These are phyloP conservation scores for Phytophthora pseudosyringae DNA, from an alignment of 352 stramenopile genomes.

Conservation along the genomic window DNA sequence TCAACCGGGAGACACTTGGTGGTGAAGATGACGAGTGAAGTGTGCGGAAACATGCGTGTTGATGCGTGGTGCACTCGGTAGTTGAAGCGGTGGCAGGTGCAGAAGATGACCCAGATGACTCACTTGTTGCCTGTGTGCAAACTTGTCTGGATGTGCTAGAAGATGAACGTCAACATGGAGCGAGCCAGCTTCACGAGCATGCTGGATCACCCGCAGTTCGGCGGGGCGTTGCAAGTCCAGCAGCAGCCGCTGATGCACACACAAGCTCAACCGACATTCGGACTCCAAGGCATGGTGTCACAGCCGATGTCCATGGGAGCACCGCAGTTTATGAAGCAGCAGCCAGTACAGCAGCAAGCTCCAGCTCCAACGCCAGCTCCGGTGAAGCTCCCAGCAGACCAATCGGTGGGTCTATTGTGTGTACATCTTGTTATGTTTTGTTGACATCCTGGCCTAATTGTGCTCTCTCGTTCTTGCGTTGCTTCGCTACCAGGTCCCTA, in stretches of 20 bases:
- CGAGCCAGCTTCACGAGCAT: constrained; percentile 38
- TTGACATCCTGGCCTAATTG: constrained; percentile 9
- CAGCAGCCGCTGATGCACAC: constrained; percentile 34
- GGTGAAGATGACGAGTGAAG: background rate
- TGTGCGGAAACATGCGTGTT: constrained; percentile 5
- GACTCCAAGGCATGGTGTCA: constrained; percentile 30
- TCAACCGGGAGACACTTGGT: constrained; percentile 11
- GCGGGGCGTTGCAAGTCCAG: constrained; percentile 30
- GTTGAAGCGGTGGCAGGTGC: background rate
- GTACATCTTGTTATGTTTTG: background rate
- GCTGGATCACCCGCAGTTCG: constrained; percentile 40
- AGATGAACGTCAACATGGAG: constrained; percentile 55
- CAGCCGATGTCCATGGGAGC: constrained; percentile 32
- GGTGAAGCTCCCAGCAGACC: constrained; percentile 30
- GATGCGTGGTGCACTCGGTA: constrained; percentile 12
- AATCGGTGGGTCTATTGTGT: constrained; percentile 29
- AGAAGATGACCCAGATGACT: constrained; percentile 27
- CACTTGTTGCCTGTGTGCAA: constrained; percentile 38
- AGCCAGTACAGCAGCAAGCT: constrained; percentile 22
- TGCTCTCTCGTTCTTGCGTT: background rate
- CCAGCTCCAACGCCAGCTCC: constrained; percentile 15
- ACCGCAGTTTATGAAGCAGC: constrained; percentile 34
- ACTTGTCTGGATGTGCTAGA: constrained; percentile 37
- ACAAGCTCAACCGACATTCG: constrained; percentile 26
- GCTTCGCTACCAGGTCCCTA: constrained; percentile 31